A percentile compares a stretch with the other conserved stretches of the same genome.
phyloP scores from a whole-genome alignment of 441 rosid species.

The Metrosideros polymorpha region DNA sequence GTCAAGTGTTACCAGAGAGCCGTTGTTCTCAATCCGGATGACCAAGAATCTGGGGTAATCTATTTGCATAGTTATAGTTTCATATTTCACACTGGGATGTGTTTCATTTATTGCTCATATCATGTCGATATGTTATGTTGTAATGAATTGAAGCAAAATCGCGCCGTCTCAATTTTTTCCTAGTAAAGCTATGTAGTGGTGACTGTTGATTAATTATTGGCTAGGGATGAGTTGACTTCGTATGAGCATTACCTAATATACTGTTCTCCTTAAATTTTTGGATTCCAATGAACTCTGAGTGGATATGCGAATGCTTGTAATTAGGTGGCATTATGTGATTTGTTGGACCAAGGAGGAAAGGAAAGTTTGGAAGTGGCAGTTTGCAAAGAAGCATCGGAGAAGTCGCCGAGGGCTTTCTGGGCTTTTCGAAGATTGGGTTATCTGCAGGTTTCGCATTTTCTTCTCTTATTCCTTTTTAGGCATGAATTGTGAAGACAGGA shows the following conservation, averaged over 20 bases:
- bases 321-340: constrained; percentile 74
- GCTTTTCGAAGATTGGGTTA: constrained; percentile 80
- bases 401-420: constrained; percentile 95
- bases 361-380: constrained; percentile 60
- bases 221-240: neutral
- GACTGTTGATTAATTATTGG: neutral
- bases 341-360: constrained; percentile 63
- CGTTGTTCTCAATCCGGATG: constrained; percentile 48
- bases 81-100: neutral
- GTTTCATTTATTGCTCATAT: neutral
- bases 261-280: neutral
- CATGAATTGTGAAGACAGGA: neutral
- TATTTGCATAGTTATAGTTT: neutral
- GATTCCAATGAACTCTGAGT: neutral
- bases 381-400: constrained; percentile 68
- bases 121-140: neutral
- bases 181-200: neutral
- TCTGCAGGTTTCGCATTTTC: constrained; percentile 18
- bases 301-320: neutral
- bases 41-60: constrained; percentile 52
- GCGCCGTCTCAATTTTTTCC: neutral
- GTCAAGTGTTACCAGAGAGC: constrained; percentile 91
- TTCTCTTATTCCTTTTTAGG: neutral
- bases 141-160: neutral
- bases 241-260: neutral